These are phyloP conservation scores for Eimeria falciformis DNA, from an alignment of 169 alveolate genomes.

Conservation along the genomic window DNA sequence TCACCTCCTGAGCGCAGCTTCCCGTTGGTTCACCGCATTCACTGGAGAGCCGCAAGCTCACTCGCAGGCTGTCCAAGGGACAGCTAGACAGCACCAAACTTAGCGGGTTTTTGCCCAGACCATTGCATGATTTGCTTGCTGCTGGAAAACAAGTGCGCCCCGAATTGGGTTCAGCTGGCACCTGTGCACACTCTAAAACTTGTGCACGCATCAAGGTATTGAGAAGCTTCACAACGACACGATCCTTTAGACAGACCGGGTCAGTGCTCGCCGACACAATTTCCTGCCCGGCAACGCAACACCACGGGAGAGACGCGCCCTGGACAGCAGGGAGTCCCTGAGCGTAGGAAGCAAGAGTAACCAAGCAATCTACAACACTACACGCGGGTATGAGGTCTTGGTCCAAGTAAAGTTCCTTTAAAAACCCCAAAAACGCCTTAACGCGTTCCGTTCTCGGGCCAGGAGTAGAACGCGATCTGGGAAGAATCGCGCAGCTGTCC, in stretches of 20 bases:
- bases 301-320: not conserved
- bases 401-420: not conserved
- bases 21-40: not conserved
- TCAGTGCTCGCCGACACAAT: not conserved
- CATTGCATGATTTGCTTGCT: not conserved
- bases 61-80: not conserved
- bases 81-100: not conserved
- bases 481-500: no score
- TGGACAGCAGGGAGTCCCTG: not conserved
- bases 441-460: not conserved
- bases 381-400: not conserved
- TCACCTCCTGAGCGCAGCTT: not conserved
- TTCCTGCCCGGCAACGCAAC: not conserved
- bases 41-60: not conserved
- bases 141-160: not conserved
- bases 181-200: not conserved
- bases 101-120: not conserved
- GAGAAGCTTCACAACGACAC: not conserved
- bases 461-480: not conserved
- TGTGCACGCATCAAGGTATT: not conserved
- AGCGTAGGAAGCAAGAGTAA: conserved; percentile 20
- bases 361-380: not conserved
- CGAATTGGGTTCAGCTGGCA: not conserved
- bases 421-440: not conserved
- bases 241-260: not conserved